Evolutionary conservation across 2,329 filamentous ascomycete species (phyloP), one percentile per base, ranked within the genome.

Genomic region (Daldinia sp.): DNA sequence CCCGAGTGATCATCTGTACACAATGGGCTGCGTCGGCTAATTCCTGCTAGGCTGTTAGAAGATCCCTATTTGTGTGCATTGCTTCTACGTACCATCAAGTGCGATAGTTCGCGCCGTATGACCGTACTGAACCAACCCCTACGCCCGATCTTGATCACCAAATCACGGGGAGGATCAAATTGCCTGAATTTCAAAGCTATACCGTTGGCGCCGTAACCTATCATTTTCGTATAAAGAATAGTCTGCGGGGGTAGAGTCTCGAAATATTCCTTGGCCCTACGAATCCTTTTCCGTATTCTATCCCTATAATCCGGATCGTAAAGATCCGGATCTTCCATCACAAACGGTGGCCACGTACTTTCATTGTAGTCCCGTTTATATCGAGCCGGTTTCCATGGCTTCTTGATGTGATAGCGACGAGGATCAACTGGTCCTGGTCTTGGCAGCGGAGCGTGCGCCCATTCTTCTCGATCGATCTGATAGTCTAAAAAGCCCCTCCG

Each of bases 11-110:
- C 10, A 34, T n/a, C 48, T 71, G 67, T 19, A 71, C 11, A 34
- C 39, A 59, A 57, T 71, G 69, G 17, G 64, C 67, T 10, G 67
- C 64, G 17, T 60, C 43, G 1, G 25, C 25, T 37, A 70, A 9
- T 64, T 62, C 56, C 68, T 70, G n/a, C n/a, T 10, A 25, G 5
- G 10, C 8, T 8, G 32, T 64, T 54, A 64, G 61, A 34, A 32
- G 13, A 35, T 47, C 2, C 15, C 43, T 11, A 17, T 34, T 10
- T 37, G 2, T 19, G 32, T 9, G 41, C 32, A 29, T 23, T 8
- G 8, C 25, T 19, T n/a, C 37, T 37, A 34, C 37, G 34, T 53
- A 64, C 61, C 51, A 21, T 39, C 13, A 60, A 49, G 13, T 10
- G 4, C 17, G 11, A 29, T 19, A 50, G 19, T 29, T 61, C 61